A percentile compares a stretch with the other conserved stretches of the same genome.
These are phyloP conservation scores for Paramecium octaurelia DNA, from an alignment of 73 alveolate genomes.

Conservation along the genomic window DNA sequence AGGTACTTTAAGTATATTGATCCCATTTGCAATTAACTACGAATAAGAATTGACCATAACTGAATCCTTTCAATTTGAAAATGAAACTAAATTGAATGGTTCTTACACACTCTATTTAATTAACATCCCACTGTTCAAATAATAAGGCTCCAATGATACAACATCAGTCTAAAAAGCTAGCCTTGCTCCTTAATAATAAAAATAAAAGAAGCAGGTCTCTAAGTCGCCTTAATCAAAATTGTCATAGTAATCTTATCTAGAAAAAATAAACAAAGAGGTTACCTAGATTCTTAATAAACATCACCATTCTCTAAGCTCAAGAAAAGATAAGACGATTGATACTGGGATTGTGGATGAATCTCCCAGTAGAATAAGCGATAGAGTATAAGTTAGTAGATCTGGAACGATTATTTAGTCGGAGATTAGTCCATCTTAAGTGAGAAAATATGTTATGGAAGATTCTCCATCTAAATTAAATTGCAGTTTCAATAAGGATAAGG, in stretches of 20 bases:
- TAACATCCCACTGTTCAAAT: background rate
- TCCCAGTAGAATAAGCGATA: slow-evolving; percentile 6
- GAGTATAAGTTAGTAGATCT: background rate
- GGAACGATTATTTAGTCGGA: background rate
- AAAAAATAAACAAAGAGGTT: background rate
- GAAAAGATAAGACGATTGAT: background rate
- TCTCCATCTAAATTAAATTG: background rate
- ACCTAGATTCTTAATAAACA: background rate
- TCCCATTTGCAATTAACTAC: background rate
- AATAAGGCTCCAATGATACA: background rate
- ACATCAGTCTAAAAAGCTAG: background rate
- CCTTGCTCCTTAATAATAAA: background rate
- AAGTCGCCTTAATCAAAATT: background rate
- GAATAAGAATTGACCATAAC: background rate
- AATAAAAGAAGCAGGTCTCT: background rate
- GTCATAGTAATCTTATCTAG: background rate
- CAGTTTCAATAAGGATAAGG: background rate
- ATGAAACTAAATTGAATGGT: background rate
- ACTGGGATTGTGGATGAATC: background rate
- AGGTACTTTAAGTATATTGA: background rate
- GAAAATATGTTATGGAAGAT: background rate
- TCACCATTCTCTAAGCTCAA: background rate
- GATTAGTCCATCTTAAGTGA: background rate
- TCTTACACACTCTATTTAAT: background rate
- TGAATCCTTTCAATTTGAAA: background rate